Percentiles rank a stretch among this genome's conserved stretches.
Evolutionary conservation across 768 basidiomycete species (phyloP).

Genomic region (Kwoniella heveanensis): DNA sequence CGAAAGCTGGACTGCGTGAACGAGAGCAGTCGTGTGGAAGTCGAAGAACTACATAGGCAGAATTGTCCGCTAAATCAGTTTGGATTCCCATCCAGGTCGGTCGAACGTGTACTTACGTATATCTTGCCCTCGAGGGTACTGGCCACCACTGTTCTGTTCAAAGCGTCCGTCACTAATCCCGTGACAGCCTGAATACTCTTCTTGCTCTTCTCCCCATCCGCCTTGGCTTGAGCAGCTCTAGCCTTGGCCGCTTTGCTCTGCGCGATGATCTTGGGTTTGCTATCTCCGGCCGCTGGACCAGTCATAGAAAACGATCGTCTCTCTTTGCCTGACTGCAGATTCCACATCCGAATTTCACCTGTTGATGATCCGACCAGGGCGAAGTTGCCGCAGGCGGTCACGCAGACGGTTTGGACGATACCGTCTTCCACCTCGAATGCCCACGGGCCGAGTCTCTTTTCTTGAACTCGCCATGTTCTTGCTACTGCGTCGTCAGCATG

Average conservation of each 20-base stretch:
- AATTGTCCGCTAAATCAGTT: no score
- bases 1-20: conserved; percentile 68
- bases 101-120: conserved; percentile 77
- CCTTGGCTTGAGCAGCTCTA: conserved; percentile 27
- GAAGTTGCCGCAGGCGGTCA: conserved; percentile 95
- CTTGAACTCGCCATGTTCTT: conserved; percentile 82
- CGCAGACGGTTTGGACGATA: conserved; percentile 74
- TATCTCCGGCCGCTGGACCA: conserved; percentile 39
- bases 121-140: conserved; percentile 85
- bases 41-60: conserved; percentile 77
- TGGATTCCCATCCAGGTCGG: no score
- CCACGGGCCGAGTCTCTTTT: conserved; percentile 78
- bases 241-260: conserved; percentile 35
- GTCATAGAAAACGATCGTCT: conserved; percentile 71
- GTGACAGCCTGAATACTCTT: conserved; percentile 66
- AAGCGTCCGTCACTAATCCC: conserved; percentile 79
- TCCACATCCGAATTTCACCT: conserved; percentile 79
- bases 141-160: conserved; percentile 79
- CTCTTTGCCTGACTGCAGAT: conserved; percentile 90
- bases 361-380: conserved; percentile 80
- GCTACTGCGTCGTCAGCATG: conserved; percentile 81
- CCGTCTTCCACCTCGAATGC: conserved; percentile 68
- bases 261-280: conserved; percentile 44
- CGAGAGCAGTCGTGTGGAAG: conserved; percentile 80
- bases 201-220: conserved; percentile 53